phyloP scores from a whole-genome alignment of 345 rosid genomes.

The Clausena lansium region DNA sequence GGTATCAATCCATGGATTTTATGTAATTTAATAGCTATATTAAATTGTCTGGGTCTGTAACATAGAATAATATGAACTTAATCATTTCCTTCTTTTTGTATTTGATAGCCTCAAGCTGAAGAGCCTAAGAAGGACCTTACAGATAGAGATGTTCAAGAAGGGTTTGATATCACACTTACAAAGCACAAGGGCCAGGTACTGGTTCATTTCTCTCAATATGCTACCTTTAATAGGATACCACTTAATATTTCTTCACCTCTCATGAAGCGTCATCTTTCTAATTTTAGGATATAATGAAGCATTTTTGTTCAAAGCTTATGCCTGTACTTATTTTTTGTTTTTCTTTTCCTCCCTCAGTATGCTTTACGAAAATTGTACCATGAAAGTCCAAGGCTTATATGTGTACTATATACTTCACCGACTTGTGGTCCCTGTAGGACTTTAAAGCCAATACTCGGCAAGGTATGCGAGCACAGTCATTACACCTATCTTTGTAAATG shows the following conservation, averaged over 20 bases:
- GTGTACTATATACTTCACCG: slow-evolving; percentile 85
- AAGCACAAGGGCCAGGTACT: slow-evolving; percentile 93
- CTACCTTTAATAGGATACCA: background rate
- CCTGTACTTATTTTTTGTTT: slow-evolving; percentile 8
- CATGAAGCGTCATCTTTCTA: background rate
- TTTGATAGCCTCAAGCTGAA: slow-evolving; percentile 75
- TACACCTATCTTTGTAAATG: background rate
- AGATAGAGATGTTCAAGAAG: slow-evolving; percentile 76
- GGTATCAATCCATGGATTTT: background rate
- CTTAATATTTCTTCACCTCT: background rate
- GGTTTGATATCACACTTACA: slow-evolving; percentile 75
- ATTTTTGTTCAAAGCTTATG: slow-evolving; percentile 5
- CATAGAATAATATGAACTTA: slow-evolving; percentile 7
- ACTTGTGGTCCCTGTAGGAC: slow-evolving; percentile 98
- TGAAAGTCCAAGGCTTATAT: slow-evolving; percentile 85
- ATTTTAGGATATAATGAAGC: slow-evolving; percentile 1
- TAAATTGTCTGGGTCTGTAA: background rate
- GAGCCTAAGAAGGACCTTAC: slow-evolving; percentile 85
- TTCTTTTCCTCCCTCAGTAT: slow-evolving; percentile 48
- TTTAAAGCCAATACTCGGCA: slow-evolving; percentile 92
- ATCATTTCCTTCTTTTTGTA: slow-evolving; percentile 10
- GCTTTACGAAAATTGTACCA: slow-evolving; percentile 91
- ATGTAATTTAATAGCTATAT: background rate
- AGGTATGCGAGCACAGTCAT: slow-evolving; percentile 39
- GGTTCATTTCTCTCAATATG: slow-evolving; percentile 9